phyloP scores from a whole-genome alignment of 441 rosid genomes.

The Gossypium davidsonii region DNA sequence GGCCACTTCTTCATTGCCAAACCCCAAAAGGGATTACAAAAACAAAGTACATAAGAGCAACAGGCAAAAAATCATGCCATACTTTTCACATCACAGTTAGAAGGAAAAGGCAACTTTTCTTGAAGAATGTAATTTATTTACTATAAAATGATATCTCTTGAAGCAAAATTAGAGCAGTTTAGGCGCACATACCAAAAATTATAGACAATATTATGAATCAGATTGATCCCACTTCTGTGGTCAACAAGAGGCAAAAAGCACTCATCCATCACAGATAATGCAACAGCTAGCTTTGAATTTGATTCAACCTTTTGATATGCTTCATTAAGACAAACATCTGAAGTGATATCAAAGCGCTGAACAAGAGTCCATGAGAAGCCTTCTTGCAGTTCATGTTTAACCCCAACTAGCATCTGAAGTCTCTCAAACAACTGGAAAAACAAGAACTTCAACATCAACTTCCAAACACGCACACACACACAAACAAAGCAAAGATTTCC shows the following conservation, averaged over 20 bases:
- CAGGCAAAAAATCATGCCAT: not conserved
- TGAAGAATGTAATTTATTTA: conserved; percentile 3
- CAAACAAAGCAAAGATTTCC: not conserved
- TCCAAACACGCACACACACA: not conserved
- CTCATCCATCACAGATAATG: conserved; percentile 82
- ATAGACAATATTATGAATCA: conserved; percentile 78
- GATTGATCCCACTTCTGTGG: conserved; percentile 79
- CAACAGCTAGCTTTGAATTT: conserved; percentile 91
- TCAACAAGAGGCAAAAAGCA: conserved; percentile 84
- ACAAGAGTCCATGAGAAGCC: conserved; percentile 84
- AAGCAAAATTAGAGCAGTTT: conserved; percentile 10
- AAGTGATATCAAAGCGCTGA: conserved; percentile 55
- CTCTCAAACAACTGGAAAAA: conserved; percentile 49
- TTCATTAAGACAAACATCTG: conserved; percentile 46
- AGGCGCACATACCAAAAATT: conserved; percentile 62
- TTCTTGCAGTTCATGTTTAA: conserved; percentile 66
- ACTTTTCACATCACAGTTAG: conserved; percentile 20
- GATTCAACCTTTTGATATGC: conserved; percentile 51
- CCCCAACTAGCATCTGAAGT: conserved; percentile 65
- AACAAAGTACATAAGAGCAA: not conserved
- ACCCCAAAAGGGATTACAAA: not conserved
- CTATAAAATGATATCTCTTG: not conserved
- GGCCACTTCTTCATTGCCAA: not conserved
- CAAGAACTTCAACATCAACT: conserved; percentile 11
- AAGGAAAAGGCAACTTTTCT: conserved; percentile 5